phyloP scores from a whole-genome alignment of 495 filamentous ascomycete species.

The Xanthoparmelia taractica region DNA sequence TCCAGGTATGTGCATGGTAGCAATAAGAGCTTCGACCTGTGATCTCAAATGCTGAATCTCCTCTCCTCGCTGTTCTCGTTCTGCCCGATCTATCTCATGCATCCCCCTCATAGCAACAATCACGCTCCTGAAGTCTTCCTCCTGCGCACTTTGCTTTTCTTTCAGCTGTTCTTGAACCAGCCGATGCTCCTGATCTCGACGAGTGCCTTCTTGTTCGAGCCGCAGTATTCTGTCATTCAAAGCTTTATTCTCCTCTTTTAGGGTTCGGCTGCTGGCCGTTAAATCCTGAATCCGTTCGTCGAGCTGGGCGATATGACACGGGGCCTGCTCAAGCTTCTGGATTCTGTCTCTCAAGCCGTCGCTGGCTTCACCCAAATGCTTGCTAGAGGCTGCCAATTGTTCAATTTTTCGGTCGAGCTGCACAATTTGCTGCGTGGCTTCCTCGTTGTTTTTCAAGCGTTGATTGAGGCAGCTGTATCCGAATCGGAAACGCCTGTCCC shows the following conservation, averaged over 20 bases:
- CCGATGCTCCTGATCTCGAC: slow-evolving; percentile 8
- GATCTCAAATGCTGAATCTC: slow-evolving; percentile 20
- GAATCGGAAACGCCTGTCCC: slow-evolving; percentile 18
- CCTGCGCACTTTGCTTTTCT: neutral
- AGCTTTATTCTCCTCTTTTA: slow-evolving; percentile 20
- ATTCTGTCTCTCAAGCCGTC: slow-evolving; percentile 15
- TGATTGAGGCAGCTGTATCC: slow-evolving; percentile 6
- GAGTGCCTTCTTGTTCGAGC: slow-evolving; percentile 13
- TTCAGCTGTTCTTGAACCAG: slow-evolving; percentile 12
- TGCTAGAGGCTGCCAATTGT: slow-evolving; percentile 8
- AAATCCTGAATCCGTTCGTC: slow-evolving; percentile 17
- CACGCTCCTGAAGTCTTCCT: slow-evolving; percentile 13
- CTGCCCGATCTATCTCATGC: neutral
- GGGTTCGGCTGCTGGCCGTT: slow-evolving; percentile 3
- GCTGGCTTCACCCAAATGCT: slow-evolving; percentile 16
- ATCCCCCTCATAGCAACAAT: slow-evolving; percentile 6
- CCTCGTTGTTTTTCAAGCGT: neutral
- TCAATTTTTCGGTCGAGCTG: slow-evolving; percentile 14
- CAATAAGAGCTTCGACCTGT: slow-evolving; percentile 10
- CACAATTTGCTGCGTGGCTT: neutral
- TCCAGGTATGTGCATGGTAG: too few species aligned
- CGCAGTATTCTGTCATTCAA: slow-evolving; percentile 12
- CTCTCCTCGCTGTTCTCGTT: slow-evolving; percentile 6
- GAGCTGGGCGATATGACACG: neutral
- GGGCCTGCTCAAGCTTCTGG: slow-evolving; percentile 9